Evolutionary conservation across 164 flowering plant species (phyloP), one percentile per base, ranked within the genome.

Genomic region (Stephania cephalantha): DNA sequence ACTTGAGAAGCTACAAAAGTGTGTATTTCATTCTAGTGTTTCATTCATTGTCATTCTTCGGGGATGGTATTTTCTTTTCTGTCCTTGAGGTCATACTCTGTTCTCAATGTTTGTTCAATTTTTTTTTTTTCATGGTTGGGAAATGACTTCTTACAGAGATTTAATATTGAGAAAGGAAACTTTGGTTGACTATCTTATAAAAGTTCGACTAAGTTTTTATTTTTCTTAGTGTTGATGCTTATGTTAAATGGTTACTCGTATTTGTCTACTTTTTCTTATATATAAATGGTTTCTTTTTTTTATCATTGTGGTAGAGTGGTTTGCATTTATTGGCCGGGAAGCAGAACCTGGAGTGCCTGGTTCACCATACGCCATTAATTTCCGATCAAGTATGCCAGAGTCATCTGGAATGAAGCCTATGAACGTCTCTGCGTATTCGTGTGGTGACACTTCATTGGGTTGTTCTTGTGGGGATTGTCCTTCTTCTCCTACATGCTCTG

Each of bases 381-480:
- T 94, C 74, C 83, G 65, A 48, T 74, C 94, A 67, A 86, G 42
- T 78, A 78, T 82, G 67, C 80, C 87, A 46, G 88, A 81, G 46
- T 84, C 91, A 77, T 88, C 91, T 73, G 97, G 92, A 76, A 94
- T 96, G 97, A 83, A 81, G 82, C 91, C 91, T 73, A 89, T 96
- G 98, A 92, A 96, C 84, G 89, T 84, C 25, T 86, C 99, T 80
- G 84, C 86, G 68, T 92, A 92, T 86, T 88, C 98, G 53, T 96
- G 99, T 75, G 87, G 88, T 82, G 99, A 96, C 81, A 86, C 85
- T 73, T 91, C 94, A 46, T 86, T 96, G 71, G 98, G 99, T 7
- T 96, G 99, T 83, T 96, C 99, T 74, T 96, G 99, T 84, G 99
- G 99, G 75, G 99, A 96, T 85, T 96, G 99, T 75, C 97, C 99